Percentiles rank a stretch among this genome's conserved stretches.
phyloP scores from a whole-genome alignment of 257 asterid species.

The Ligustrum vulgare region DNA sequence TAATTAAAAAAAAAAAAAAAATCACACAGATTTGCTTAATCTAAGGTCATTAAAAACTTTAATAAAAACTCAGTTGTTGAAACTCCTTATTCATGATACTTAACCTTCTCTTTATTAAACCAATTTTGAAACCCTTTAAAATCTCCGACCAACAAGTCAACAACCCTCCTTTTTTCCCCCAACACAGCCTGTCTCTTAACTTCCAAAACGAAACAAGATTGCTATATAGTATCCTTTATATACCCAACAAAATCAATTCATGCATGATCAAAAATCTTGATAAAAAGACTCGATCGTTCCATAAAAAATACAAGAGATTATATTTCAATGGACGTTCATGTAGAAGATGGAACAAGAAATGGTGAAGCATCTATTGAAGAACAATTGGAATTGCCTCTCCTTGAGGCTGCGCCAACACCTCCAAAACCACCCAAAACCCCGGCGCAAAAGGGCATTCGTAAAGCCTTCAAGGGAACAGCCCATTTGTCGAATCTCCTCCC shows the following conservation, averaged over 20 bases:
- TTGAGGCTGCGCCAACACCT: conserved; percentile 25
- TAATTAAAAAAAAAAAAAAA: too few relatives aligned
- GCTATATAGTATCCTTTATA: not conserved
- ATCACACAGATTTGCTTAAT: too few relatives aligned
- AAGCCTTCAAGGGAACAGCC: conserved; percentile 76
- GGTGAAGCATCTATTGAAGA: conserved; percentile 22
- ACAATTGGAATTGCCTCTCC: conserved; percentile 40
- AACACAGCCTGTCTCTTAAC: not conserved
- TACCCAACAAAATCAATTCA: not conserved
- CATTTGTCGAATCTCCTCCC: conserved; percentile 84
- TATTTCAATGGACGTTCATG: not conserved
- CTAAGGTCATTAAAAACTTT: not conserved
- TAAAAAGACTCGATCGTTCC: not conserved
- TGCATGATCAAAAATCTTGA: not conserved
- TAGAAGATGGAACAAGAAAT: conserved; percentile 4
- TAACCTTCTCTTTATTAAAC: not conserved
- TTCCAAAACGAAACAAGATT: not conserved
- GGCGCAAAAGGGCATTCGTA: conserved; percentile 56
- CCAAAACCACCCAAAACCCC: conserved; percentile 48
- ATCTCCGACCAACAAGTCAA: conserved; percentile 5
- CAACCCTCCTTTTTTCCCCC: conserved; percentile 1
- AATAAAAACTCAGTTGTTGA: conserved; percentile 1
- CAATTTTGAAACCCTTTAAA: conserved; percentile 18
- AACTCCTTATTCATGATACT: conserved; percentile 16
- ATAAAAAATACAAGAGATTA: not conserved